Evolutionary conservation across 495 filamentous ascomycete species (phyloP).

Genomic region (Penicillium robsamsonii): DNA sequence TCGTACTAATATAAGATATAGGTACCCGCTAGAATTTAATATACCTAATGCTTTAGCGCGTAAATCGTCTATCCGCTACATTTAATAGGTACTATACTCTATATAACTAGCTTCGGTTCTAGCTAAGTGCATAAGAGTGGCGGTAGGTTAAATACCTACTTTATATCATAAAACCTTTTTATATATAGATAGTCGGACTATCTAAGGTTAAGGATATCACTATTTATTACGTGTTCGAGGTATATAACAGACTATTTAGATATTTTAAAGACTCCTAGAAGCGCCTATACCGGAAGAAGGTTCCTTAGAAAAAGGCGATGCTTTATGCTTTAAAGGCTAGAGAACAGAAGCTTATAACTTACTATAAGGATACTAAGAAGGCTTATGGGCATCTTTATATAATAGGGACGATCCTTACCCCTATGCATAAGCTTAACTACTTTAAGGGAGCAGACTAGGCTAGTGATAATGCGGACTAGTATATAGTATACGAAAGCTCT

Average conservation of each 20-base stretch:
- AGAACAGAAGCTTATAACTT: background rate
- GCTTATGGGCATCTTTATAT: background rate
- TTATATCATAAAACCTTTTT: background rate
- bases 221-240: background rate
- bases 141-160: background rate
- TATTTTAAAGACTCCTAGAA: background rate
- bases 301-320: background rate
- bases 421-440: background rate
- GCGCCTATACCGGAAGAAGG: background rate
- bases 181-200: background rate
- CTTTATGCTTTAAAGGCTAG: background rate
- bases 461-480: background rate
- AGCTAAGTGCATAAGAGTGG: background rate
- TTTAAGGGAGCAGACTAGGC: background rate
- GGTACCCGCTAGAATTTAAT: background rate
- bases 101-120: background rate
- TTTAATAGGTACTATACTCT: background rate
- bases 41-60: background rate
- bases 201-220: slow-evolving; percentile 1
- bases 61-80: background rate
- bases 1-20: background rate
- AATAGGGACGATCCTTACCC: background rate
- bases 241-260: background rate
- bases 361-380: background rate
- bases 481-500: slow-evolving; percentile 1